A percentile compares a stretch with the other conserved stretches of the same genome.
These are phyloP conservation scores for Epichloe amarillans DNA, from an alignment of 2,329 filamentous ascomycete genomes.

Conservation along the genomic window DNA sequence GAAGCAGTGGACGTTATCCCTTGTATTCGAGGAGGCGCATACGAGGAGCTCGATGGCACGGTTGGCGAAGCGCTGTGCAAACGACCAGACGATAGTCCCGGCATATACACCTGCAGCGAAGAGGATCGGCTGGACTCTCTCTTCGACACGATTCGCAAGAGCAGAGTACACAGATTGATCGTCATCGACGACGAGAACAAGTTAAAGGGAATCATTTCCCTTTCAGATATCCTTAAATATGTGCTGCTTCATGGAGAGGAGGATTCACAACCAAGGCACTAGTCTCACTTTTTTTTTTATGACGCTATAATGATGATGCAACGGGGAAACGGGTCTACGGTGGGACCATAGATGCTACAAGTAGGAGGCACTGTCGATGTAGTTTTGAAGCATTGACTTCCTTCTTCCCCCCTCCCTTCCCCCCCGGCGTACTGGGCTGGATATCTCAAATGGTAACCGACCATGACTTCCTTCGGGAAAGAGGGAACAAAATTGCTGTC, in stretches of 20 bases:
- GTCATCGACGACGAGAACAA: slow-evolving; percentile 83
- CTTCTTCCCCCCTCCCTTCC: neutral
- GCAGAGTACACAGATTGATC: slow-evolving; percentile 81
- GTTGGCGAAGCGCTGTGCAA: slow-evolving; percentile 84
- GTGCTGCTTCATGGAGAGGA: slow-evolving; percentile 71
- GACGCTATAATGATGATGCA: neutral
- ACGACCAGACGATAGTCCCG: slow-evolving; percentile 79
- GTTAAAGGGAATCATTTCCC: slow-evolving; percentile 77
- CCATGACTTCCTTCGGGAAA: neutral
- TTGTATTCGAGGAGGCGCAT: slow-evolving; percentile 83
- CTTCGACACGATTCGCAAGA: slow-evolving; percentile 92
- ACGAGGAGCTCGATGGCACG: slow-evolving; percentile 75
- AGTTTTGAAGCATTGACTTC: neutral
- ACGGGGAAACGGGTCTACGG: neutral
- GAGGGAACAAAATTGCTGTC: neutral
- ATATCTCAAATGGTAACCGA: slow-evolving; percentile 2
- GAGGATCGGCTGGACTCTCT: slow-evolving; percentile 89
- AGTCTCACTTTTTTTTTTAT: neutral
- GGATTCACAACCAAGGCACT: slow-evolving; percentile 19
- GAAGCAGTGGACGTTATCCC: slow-evolving; percentile 96
- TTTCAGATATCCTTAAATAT: slow-evolving; percentile 95
- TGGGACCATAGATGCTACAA: neutral
- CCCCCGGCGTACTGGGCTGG: neutral
- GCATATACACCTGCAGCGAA: slow-evolving; percentile 90
- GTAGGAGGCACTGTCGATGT: slow-evolving; percentile 1